Percentiles rank a stretch among this genome's conserved stretches.
Conservation (phyloP, 257 asterid genomes). For the Solanum virginianum region DNA sequence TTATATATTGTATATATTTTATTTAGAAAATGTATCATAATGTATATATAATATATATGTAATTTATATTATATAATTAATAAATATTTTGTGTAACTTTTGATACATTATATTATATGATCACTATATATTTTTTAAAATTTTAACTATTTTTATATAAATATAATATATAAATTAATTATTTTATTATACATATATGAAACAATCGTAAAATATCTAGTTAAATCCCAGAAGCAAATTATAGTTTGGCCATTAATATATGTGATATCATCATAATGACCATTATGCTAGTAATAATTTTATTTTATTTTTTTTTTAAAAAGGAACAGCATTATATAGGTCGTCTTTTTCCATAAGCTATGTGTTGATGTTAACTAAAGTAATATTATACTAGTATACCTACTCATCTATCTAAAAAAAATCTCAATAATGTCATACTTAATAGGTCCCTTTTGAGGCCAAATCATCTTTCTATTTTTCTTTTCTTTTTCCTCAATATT, state of each 20-base stretch:
- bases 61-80: too few species aligned
- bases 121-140: too few species aligned
- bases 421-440: neutral
- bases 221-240: neutral
- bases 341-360: neutral
- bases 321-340: neutral
- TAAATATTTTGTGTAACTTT: too few species aligned
- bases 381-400: neutral
- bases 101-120: too few species aligned
- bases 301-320: too few species aligned
- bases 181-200: too few species aligned
- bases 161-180: too few species aligned
- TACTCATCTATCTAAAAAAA: neutral
- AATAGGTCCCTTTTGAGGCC: neutral
- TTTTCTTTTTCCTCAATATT: neutral
- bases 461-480: fast-evolving
- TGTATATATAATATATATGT: too few species aligned
- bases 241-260: neutral
- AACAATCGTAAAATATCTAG: neutral
- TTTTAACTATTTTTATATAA: too few species aligned
- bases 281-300: neutral
- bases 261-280: neutral
- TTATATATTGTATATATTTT: too few species aligned
- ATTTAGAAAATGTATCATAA: too few species aligned
- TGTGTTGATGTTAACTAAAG: neutral